Base-by-base conservation (phyloP, 768 basidiomycete genomes). In the Nidula microcarpa region DNA sequence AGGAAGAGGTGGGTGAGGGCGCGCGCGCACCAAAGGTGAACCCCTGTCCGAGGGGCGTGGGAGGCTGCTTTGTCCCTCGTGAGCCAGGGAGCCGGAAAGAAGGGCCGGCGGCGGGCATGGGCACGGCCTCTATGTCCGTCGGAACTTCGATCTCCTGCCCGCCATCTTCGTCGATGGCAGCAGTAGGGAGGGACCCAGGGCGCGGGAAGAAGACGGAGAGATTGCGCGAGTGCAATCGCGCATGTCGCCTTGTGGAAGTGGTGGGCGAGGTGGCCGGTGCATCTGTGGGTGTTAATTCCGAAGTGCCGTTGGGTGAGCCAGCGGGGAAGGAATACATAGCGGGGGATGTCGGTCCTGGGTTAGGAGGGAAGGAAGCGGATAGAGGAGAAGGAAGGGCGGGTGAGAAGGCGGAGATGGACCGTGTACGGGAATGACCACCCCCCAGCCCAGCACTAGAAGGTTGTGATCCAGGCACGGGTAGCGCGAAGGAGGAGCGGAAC, bases 201-300 rank as follows among this genome's bases (percentile, higher is more conserved):
- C 85, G 81, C 13, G 94, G 94, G 61, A 97, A 97, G 77, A 87
- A 96, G 14, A 96, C 76, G 1, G 93, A 95, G 2, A 97, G 74
- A 62, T 98, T 98, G 45, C 94, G 84, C 0, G 94, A 94, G 64
- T 97, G 94, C 14, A 96, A 74, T 2, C 91, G 80, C 3, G 82
- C 70, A 67, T 94, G 91, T n/a, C 76, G 68, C 13, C 72, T 68
- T 33, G 51, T 55, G 36, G 74, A 65, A 37, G 62, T 63, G 6
- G 60, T 53, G 33, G 52, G 11, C 9, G 52, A 16, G 36, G 14
- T n/a, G n/a, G n/a, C n/a, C n/a, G n/a, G n/a, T n/a, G n/a, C n/a
- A n/a, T n/a, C n/a, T n/a, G n/a, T n/a, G n/a, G n/a, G n/a, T n/a
- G n/a, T n/a, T n/a, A n/a, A n/a, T n/a, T n/a, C n/a, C n/a, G n/a